Percentiles rank a stretch among this genome's conserved stretches.
These are phyloP conservation scores for Trichoderma lentiforme DNA, from an alignment of 2,329 filamentous ascomycete species.

Conservation along the genomic window DNA sequence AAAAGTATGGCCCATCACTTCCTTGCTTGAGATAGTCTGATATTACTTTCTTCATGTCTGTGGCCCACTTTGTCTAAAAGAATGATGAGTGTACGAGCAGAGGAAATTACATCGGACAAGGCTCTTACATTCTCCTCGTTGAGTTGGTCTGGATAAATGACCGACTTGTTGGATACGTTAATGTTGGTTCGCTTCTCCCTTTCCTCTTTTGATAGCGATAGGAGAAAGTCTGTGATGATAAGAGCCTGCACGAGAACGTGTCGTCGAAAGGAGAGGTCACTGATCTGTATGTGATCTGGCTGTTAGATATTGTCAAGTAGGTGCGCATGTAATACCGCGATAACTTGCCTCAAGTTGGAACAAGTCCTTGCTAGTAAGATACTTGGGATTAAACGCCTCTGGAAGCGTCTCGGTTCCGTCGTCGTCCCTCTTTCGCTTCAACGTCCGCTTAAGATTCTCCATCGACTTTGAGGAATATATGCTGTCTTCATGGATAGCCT, in stretches of 20 bases:
- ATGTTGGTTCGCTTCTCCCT: conserved; percentile 74
- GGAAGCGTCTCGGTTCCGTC: conserved; percentile 50
- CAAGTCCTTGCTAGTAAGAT: conserved; percentile 92
- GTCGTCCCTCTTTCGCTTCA: conserved; percentile 66
- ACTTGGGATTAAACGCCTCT: conserved; percentile 83
- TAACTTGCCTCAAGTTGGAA: conserved; percentile 82
- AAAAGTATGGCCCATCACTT: conserved; percentile 85
- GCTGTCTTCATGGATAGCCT: conserved; percentile 47
- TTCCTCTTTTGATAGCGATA: conserved; percentile 79
- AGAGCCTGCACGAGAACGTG: conserved; percentile 94
- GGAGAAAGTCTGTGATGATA: conserved; percentile 89
- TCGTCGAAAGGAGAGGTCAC: conserved; percentile 88
- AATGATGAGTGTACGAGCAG: not conserved
- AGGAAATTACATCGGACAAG: not conserved
- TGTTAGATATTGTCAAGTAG: not conserved
- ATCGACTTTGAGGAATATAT: conserved; percentile 47
- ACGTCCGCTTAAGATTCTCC: conserved; percentile 61
- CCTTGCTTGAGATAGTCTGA: conserved; percentile 79
- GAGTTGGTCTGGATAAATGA: conserved; percentile 76
- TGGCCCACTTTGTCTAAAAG: conserved; percentile 74
- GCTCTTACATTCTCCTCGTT: conserved; percentile 74
- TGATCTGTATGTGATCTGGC: conserved; percentile 55
- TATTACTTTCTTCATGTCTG: conserved; percentile 72
- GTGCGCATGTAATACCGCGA: not conserved
- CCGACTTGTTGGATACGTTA: conserved; percentile 73